phyloP scores from a whole-genome alignment of 1,284 basidiomycete genomes.

The Coniferiporia sulphurascens region DNA sequence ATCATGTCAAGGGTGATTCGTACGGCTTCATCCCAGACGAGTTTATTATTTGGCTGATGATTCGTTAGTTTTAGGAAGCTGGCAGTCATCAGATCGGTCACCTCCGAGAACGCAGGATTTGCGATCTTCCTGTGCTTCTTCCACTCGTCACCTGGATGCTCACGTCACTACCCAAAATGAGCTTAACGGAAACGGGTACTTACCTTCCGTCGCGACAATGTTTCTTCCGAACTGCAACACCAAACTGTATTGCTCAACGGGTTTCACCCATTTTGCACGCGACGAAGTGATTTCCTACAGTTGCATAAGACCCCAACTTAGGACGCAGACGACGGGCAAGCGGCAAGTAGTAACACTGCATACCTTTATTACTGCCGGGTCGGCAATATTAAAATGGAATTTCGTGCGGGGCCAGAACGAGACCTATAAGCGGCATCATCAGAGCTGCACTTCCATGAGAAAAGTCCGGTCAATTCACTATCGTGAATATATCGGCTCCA shows the following conservation, averaged over 20 bases:
- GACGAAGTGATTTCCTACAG: conserved; percentile 14
- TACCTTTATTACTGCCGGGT: conserved; percentile 39
- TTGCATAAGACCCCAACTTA: neutral
- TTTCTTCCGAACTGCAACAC: conserved; percentile 37
- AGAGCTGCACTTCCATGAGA: neutral
- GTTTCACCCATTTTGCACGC: conserved; percentile 13
- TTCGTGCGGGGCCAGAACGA: conserved; percentile 13
- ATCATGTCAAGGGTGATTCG: conserved; percentile 43
- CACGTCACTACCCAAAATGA: neutral
- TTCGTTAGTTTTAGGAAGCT: neutral
- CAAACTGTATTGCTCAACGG: conserved; percentile 29
- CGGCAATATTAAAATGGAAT: conserved; percentile 27
- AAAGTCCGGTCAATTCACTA: neutral
- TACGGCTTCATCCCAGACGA: conserved; percentile 41
- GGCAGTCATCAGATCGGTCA: conserved; percentile 21
- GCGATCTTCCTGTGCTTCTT: conserved; percentile 38
- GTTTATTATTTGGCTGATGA: conserved; percentile 34
- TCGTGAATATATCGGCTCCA: conserved; percentile 12
- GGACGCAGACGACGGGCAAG: neutral
- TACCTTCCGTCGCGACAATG: conserved; percentile 35
- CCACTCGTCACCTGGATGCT: conserved; percentile 32
- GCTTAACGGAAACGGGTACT: neutral
- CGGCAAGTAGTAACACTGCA: neutral
- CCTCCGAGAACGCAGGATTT: conserved; percentile 38
- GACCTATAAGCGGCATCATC: conserved; percentile 2